A percentile compares a stretch with the other conserved stretches of the same genome.
phyloP scores from a whole-genome alignment of 192 early-diverging fungal genomes.

The Coemansia sp. region DNA sequence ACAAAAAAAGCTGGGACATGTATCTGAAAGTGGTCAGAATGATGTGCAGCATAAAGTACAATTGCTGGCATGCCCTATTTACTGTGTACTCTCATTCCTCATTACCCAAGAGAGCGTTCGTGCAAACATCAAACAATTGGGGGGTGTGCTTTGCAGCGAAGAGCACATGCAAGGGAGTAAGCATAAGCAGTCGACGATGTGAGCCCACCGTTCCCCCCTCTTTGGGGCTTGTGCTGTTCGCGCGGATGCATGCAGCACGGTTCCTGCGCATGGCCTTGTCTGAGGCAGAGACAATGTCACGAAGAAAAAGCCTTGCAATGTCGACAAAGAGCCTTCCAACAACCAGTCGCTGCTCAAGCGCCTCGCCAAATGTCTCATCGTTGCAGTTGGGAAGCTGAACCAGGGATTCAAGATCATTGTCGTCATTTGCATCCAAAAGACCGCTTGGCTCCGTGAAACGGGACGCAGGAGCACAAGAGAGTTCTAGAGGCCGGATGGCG shows the following conservation, averaged over 20 bases:
- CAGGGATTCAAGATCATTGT: background rate
- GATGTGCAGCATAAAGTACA: conserved; percentile 8
- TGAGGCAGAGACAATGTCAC: conserved; percentile 36
- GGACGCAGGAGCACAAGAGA: conserved; percentile 41
- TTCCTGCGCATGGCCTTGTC: conserved; percentile 36
- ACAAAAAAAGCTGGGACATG: background rate
- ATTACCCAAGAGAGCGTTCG: conserved; percentile 35
- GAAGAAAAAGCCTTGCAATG: conserved; percentile 43
- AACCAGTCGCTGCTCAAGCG: conserved; percentile 43
- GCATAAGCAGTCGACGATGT: conserved; percentile 27
- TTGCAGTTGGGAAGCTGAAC: conserved; percentile 34
- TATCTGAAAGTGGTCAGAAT: conserved; percentile 6
- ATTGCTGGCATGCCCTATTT: background rate
- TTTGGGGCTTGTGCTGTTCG: background rate
- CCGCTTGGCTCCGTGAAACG: conserved; percentile 21
- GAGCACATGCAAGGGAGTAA: conserved; percentile 48
- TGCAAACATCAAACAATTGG: conserved; percentile 44
- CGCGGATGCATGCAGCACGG: conserved; percentile 9
- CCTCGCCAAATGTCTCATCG: conserved; percentile 35
- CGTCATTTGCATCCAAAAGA: background rate
- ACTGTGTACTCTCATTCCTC: background rate
- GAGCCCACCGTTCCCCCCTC: background rate
- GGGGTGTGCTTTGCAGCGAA: conserved; percentile 39
- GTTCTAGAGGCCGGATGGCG: conserved; percentile 40
- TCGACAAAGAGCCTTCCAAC: conserved; percentile 44